Evolutionary conservation across 208 protist species (phyloP), one percentile per base, ranked within the genome.

Genomic region (Leishmania tropica): DNA sequence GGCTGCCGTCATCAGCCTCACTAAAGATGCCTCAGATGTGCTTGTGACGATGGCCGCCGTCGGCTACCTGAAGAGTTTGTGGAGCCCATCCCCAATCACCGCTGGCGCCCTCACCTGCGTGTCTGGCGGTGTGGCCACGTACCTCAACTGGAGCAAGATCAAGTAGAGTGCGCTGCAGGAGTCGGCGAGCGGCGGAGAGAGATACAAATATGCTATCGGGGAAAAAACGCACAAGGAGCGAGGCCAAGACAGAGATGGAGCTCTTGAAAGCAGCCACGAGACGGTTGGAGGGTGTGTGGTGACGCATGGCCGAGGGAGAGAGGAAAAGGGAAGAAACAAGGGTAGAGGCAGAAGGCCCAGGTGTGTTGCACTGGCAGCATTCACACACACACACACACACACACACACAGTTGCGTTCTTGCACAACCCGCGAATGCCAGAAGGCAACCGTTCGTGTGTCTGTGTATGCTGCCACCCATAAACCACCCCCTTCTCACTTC

Each of bases 81-180:
- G 93, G 93, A 79, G 90, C 70, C 96, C 96, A 15, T 89, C 86
- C 75, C 71, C 82, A 60, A 81, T 90, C 81, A 96, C 92, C 62
- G 78, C 87, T 35, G 94, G 93, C 76, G 76, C 88, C 42, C 92
- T 97, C 85, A 96, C 93, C 37, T 89, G 89, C 83, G 86, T 97
- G 73, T 97, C 96, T 45, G 94, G 94, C 86, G 92, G 85, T 62
- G 88, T 98, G 21, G 96, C 96, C 77, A 97, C 93, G 74, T 96
- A 97, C 87, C 86, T 93, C 62, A 97, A 97, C 92, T 97, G 94
- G 94, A 92, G 89, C 62, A 97, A 97, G 89, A 91, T 94, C 75
- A 94, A 95, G 85, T 93, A 95, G 45, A 58, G 47, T 35, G 3
- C 24, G 13, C 21, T 24, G 71, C 71, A 15, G 15, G 28, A 21